Base-by-base conservation (phyloP, 441 rosid genomes). In the Iberis amara region DNA sequence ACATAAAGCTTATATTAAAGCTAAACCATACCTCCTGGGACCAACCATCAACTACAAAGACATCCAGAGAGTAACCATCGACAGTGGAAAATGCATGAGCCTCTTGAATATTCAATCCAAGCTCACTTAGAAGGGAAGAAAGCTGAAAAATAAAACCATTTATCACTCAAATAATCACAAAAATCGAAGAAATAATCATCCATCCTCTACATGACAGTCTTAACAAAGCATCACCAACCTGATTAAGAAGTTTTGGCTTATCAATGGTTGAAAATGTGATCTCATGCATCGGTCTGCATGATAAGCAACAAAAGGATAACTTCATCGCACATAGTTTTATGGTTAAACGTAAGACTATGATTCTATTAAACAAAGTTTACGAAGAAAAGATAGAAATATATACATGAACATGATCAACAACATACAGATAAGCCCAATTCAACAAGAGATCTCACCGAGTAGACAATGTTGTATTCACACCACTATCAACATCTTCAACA, bases 1-100 rank as follows among this genome's bases (percentile, higher is more conserved):
- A 63, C 38, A 68, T 30, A 36, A 55, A 30, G 52, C 33, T 41
- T 57, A 8, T 9, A 41, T 8, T 9, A 27, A 27, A 47, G 38
- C 61, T 28, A 52, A 37, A 52, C 39, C 47, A 23, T 75, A 83
- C 95, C 92, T 81, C 90, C 51, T 73, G 73, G 8, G 74, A 80
- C 97, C 94, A 89, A 52, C 97, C 97, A 72, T 80, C 87, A 76
- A 89, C 97, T 31, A 89, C 91, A 74, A 89, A 86, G 57, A 86
- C 89, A 59, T 83, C 94, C 47, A 86, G 68, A 52, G 95, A 86
- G 77, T 71, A 89, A 50, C 94, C 95, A 73, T 86, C 95, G 14
- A 36, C 81, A 14, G 89, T 86, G 26, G 91, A 83, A 71, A 86
- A 86, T 11, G 88, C 97, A 76, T 83, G 97, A 55, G 97, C 95